Base-by-base conservation (phyloP, 2,329 filamentous ascomycete genomes). In the Penicillium vulpinum region DNA sequence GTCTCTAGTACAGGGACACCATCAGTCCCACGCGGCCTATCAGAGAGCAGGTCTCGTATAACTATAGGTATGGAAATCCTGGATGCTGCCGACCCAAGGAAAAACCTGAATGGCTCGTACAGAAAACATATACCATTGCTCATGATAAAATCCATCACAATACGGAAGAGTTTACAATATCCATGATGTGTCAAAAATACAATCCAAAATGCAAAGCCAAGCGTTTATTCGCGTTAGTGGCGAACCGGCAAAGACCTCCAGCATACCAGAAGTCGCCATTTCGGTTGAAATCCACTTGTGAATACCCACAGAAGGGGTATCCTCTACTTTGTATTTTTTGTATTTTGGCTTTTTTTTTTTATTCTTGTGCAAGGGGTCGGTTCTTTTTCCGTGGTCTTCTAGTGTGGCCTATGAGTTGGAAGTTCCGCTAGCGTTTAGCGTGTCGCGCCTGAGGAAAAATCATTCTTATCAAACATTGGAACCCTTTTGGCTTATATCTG, bases 201-300 rank as follows among this genome's bases (percentile, higher is more conserved):
- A 26, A 15, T 35, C 29, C 9, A 22, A 29, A 22, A 2, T 29
- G 18, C 35, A 39, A 10, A 18, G 35, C 35, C n/a, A 40, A 22
- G n/a, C 15, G 18, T n/a, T 39, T 22, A 49, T 49, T 49, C 36
- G 35, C 28, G 4, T 15, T 15, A 36, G 63, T 64, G 63, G 63
- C 62, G 41, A 64, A 55, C 40, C 62, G 62, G 62, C 56, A 60
- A 38, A 59, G 40, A 57, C 33, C 58, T 62, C 62, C 64, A 52
- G 54, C 64, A 64, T 64, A 66, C 62, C 62, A 65, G 48, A 66
- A 45, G 31, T 15, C 51, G 16, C 41, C 40, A 49, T 54, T 59
- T 43, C 41, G 47, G 51, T 44, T 46, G 45, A 35, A 35, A 24
- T 51, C 51, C 51, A 52, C 56, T 58, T 51, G 28, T 9, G 24